A percentile compares a stretch with the other conserved stretches of the same genome.
phyloP scores from a whole-genome alignment of 2,329 filamentous ascomycete genomes.

The Camillea tinctor region DNA sequence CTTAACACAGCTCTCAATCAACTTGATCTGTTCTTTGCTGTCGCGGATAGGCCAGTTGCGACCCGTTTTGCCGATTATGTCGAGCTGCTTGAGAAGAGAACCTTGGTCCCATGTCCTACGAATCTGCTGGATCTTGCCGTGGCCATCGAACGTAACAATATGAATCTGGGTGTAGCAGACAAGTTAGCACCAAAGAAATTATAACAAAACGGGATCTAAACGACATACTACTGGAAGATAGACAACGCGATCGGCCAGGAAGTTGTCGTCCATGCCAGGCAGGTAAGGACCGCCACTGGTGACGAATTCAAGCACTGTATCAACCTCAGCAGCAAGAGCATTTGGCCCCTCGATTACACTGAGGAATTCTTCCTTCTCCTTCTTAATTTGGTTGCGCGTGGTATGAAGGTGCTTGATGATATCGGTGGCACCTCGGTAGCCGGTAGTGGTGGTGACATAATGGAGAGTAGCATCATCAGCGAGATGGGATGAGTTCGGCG shows the following conservation, averaged over 20 bases:
- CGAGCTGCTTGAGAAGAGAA: conserved; percentile 86
- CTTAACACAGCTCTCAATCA: conserved; percentile 66
- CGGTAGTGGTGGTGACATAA: conserved; percentile 87
- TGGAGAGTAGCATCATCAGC: conserved; percentile 68
- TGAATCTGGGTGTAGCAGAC: conserved; percentile 61
- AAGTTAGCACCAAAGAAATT: conserved; percentile 1
- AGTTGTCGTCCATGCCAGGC: conserved; percentile 90
- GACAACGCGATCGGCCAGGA: conserved; percentile 78
- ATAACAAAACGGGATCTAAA: neutral
- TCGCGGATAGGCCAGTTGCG: conserved; percentile 95
- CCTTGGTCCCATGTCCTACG: conserved; percentile 95
- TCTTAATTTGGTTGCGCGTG: conserved; percentile 73
- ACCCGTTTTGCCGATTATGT: conserved; percentile 85
- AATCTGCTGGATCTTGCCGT: conserved; percentile 80
- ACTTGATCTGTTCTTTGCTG: conserved; percentile 75
- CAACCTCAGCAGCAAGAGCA: conserved; percentile 72
- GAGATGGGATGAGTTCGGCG: conserved; percentile 63
- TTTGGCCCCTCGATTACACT: conserved; percentile 69
- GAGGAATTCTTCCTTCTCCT: conserved; percentile 77
- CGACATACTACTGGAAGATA: conserved; percentile 76
- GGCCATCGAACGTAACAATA: conserved; percentile 77
- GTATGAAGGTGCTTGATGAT: conserved; percentile 80
- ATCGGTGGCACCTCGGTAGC: conserved; percentile 66
- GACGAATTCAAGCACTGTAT: conserved; percentile 80
- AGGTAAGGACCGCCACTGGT: conserved; percentile 82